Conservation (phyloP, 176 grass and related monocot species). For the Alopecurus myosuroides region DNA sequence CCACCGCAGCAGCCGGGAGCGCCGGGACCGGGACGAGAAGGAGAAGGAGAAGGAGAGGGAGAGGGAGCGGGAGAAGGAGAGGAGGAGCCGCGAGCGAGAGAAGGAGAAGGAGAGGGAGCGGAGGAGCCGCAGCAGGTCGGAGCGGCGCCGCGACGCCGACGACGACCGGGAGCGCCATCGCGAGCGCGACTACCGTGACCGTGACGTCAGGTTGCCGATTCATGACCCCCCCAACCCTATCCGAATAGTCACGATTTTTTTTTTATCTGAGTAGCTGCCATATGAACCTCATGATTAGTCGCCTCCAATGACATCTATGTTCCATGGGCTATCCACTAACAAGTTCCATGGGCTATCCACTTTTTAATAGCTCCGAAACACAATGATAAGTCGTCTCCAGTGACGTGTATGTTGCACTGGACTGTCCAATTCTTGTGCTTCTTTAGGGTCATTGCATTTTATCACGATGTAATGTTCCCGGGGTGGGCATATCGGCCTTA, state of each 20-base stretch:
- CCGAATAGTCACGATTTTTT: neutral
- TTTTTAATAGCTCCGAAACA: too few relatives aligned
- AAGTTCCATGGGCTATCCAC: too few relatives aligned
- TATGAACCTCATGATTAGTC: neutral
- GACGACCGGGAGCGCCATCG: conserved; percentile 53
- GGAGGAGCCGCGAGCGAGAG: conserved; percentile 44
- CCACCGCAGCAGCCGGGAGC: conserved; percentile 29
- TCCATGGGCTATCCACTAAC: too few relatives aligned
- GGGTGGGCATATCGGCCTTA: neutral
- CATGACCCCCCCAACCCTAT: neutral
- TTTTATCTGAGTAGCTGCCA: neutral
- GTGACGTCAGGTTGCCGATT: conserved; percentile 67
- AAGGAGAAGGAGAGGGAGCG: conserved; percentile 42
- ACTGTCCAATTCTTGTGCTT: neutral
- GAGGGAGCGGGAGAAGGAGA: conserved; percentile 37
- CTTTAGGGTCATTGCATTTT: neutral
- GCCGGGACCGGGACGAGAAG: conserved; percentile 33
- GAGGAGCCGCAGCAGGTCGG: conserved; percentile 74
- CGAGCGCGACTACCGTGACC: conserved; percentile 63
- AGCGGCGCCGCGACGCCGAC: conserved; percentile 46
- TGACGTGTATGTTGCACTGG: neutral
- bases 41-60: conserved; percentile 46
- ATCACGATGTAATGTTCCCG: neutral
- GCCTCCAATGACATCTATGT: neutral
- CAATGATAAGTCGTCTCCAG: too few relatives aligned